Evolutionary conservation across 495 filamentous ascomycete species (phyloP).

Genomic region (Daldinia loculata): DNA sequence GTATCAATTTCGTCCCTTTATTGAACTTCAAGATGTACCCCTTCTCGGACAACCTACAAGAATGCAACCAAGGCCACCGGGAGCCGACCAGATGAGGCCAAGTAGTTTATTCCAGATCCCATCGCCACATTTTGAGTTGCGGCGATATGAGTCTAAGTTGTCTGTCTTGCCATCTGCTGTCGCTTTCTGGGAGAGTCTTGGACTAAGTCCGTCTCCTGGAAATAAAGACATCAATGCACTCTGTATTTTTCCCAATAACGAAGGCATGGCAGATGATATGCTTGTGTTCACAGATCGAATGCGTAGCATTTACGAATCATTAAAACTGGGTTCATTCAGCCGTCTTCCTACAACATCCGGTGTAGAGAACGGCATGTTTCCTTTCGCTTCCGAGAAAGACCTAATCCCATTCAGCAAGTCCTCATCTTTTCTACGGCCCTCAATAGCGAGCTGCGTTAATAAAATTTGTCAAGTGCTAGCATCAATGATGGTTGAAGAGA

Average conservation of each 20-base stretch:
- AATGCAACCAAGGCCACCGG: slow-evolving; percentile 54
- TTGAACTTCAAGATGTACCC: slow-evolving; percentile 64
- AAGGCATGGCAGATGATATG: slow-evolving; percentile 66
- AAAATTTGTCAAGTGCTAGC: slow-evolving; percentile 51
- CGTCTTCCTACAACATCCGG: slow-evolving; percentile 61
- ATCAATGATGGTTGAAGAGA: slow-evolving; percentile 46
- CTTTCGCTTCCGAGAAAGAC: slow-evolving; percentile 58
- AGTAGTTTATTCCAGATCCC: slow-evolving; percentile 59
- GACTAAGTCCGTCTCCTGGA: slow-evolving; percentile 79
- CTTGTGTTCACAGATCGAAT: slow-evolving; percentile 76
- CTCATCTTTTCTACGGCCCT: slow-evolving; percentile 46
- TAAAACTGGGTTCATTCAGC: slow-evolving; percentile 77
- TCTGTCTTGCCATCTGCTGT: slow-evolving; percentile 83
- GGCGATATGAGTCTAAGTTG: slow-evolving; percentile 74
- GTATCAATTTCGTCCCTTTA: slow-evolving; percentile 56
- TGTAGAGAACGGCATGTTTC: slow-evolving; percentile 67
- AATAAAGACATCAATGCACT: slow-evolving; percentile 80
- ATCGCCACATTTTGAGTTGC: slow-evolving; percentile 78
- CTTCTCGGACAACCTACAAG: slow-evolving; percentile 54
- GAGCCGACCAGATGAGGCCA: slow-evolving; percentile 48
- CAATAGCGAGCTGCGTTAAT: slow-evolving; percentile 36
- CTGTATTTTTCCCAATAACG: slow-evolving; percentile 76
- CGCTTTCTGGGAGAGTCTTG: slow-evolving; percentile 90
- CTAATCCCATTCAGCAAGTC: slow-evolving; percentile 44
- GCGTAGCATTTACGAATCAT: slow-evolving; percentile 77